Evolutionary conservation across 148 eudicot genomes (phyloP).

Genomic region (Drosera capensis): DNA sequence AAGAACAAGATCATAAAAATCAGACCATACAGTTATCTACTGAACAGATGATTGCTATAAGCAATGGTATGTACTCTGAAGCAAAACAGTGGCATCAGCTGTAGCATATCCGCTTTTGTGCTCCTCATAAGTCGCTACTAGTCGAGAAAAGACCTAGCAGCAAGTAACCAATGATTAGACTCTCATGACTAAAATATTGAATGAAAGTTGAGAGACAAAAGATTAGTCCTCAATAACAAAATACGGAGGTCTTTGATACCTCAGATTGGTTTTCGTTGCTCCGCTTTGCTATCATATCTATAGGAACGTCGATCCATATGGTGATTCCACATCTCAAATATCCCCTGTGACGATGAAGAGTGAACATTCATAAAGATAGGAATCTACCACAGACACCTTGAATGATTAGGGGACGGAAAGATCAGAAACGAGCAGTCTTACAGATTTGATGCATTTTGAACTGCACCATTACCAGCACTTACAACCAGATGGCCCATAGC

Average conservation of each 20-base stretch:
- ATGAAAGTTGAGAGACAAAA: constrained; percentile 19
- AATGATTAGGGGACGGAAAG: background rate
- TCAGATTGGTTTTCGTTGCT: constrained; percentile 17
- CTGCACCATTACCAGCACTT: constrained; percentile 92
- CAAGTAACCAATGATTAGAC: constrained; percentile 2
- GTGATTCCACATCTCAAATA: constrained; percentile 72
- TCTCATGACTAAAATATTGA: background rate
- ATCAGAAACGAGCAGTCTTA: constrained; percentile 16
- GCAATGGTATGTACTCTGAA: constrained; percentile 36
- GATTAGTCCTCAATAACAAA: too few species aligned
- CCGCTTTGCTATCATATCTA: constrained; percentile 67
- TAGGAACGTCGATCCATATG: constrained; percentile 78
- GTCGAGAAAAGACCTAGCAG: constrained; percentile 26
- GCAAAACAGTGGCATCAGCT: constrained; percentile 66
- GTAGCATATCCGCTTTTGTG: constrained; percentile 51
- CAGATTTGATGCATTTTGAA: constrained; percentile 61
- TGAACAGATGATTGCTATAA: background rate
- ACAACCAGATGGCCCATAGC: constrained; percentile 89
- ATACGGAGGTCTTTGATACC: constrained; percentile 17
- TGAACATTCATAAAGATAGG: too few species aligned
- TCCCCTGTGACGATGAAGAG: too few species aligned
- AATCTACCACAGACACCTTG: too few species aligned
- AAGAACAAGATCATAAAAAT: background rate
- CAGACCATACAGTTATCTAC: background rate
- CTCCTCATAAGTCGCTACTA: constrained; percentile 35